Evolutionary conservation across 2,329 filamentous ascomycete species (phyloP).

Genomic region (Colletotrichum sansevieriae): DNA sequence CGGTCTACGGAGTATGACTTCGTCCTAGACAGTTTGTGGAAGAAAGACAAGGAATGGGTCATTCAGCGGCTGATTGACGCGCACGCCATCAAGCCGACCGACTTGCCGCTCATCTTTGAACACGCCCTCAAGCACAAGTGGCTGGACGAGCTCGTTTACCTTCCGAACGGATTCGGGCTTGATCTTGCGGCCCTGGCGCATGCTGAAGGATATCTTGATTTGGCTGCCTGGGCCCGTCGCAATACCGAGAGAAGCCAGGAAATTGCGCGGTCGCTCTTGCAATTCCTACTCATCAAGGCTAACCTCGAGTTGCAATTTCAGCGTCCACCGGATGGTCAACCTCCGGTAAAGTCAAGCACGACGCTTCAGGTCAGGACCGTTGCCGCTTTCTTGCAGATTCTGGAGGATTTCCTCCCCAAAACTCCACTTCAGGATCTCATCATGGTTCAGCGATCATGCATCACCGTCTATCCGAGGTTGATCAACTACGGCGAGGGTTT

Average conservation of each 20-base stretch:
- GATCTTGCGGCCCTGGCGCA: constrained; percentile 90
- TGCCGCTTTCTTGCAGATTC: constrained; percentile 80
- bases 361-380: constrained; percentile 89
- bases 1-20: constrained; percentile 84
- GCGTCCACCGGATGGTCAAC: constrained; percentile 73
- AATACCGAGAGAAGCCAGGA: constrained; percentile 75
- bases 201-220: constrained; percentile 81
- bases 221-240: constrained; percentile 83
- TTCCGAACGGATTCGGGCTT: constrained; percentile 86
- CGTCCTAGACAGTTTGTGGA: constrained; percentile 92
- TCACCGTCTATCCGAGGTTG: constrained; percentile 91
- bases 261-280: constrained; percentile 78
- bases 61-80: constrained; percentile 82
- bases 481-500: constrained; percentile 97
- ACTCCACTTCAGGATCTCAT: constrained; percentile 77
- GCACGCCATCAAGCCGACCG: constrained; percentile 78
- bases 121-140: constrained; percentile 86
- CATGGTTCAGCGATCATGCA: constrained; percentile 85
- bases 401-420: constrained; percentile 77
- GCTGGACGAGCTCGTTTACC: constrained; percentile 83
- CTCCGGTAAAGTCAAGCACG: constrained; percentile 71
- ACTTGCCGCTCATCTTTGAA: constrained; percentile 59
- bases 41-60: constrained; percentile 90
- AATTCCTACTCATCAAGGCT: constrained; percentile 88
- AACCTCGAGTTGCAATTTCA: constrained; percentile 83